Base-by-base conservation (phyloP, 768 basidiomycete species). In the Russula vinacea region DNA sequence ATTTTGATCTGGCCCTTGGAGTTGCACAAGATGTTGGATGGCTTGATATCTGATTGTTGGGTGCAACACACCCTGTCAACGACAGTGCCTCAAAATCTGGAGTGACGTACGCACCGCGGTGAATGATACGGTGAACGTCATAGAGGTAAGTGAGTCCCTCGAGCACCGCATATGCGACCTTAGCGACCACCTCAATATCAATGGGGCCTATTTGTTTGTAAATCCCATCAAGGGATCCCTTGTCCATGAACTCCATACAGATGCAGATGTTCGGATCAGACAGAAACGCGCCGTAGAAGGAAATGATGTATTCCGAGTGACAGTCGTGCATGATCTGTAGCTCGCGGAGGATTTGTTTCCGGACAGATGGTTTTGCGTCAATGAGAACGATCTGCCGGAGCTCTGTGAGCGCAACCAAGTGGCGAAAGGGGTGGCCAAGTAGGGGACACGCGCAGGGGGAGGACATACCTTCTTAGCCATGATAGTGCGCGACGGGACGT, bases 291-390 rank as follows among this genome's bases (percentile, higher is more conserved):
- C 97, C 97, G 73, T 89, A 95, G 79, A 98, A 99, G 0, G 92
- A 94, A 70, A 99, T 90, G 74, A 99, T 99, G 75, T 94, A 92
- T 60, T 83, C 84, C 8, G 92, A 95, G 68, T 89, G 82, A 77
- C 96, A 98, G 76, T 97, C 91, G 75, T 98, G 93, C 96, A 98
- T 96, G 79, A 99, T 98, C 71, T 98, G 96, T 69, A 99, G 80
- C 74, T 99, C 97, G 57, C 97, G 88, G 42, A 98, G 80, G 71
- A 99, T 98, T 78, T 99, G 97, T 74, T 98, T 99, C 67, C 95
- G 83, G 37, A 98, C 93, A 2, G 92, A 84, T 11, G 94, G 96
- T 74, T 98, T 98, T 35, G 94, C 94, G 76, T 96, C 94, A 74
- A 97, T 96, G 66, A 95, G 85, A 33, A 97, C 93, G 73, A 94